Evolutionary conservation across 2,329 filamentous ascomycete genomes (phyloP).

Genomic region (Exophiala aquamarina): DNA sequence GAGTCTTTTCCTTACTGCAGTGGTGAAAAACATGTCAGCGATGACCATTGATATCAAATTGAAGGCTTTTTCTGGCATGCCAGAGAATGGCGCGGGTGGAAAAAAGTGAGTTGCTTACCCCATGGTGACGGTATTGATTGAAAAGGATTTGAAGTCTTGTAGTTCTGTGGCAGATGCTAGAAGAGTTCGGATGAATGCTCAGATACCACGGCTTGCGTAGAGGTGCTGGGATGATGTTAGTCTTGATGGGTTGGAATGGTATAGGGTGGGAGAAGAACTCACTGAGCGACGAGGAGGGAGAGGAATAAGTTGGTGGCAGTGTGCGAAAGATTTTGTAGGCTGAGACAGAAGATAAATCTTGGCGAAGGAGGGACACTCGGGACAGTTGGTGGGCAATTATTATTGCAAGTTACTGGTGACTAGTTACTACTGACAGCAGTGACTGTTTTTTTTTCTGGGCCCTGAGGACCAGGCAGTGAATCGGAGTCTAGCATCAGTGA

Average conservation of each 20-base stretch:
- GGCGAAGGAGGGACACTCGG: slow-evolving; percentile 8
- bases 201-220: slow-evolving; percentile 55
- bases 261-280: slow-evolving; percentile 24
- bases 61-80: slow-evolving; percentile 9
- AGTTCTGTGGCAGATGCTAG: slow-evolving; percentile 50
- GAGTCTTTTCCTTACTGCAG: slow-evolving; percentile 87
- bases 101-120: slow-evolving; percentile 49
- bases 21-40: slow-evolving; percentile 20
- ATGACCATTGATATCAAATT: slow-evolving; percentile 23
- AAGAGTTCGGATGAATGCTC: slow-evolving; percentile 46
- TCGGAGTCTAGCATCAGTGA: too few species aligned
- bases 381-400: too few species aligned
- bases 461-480: too few species aligned
- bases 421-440: too few species aligned
- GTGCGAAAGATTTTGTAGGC: slow-evolving; percentile 29
- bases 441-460: too few species aligned
- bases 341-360: slow-evolving; percentile 19
- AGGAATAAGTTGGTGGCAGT: slow-evolving; percentile 23
- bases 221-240: slow-evolving; percentile 44
- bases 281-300: slow-evolving; percentile 29
- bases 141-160: slow-evolving; percentile 40
- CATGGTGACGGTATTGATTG: slow-evolving; percentile 53
- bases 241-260: slow-evolving; percentile 16
- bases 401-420: too few species aligned
- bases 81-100: too few species aligned